Conservation (phyloP, 2,329 filamentous ascomycete genomes). For the Pseudogymnoascus sp. region DNA sequence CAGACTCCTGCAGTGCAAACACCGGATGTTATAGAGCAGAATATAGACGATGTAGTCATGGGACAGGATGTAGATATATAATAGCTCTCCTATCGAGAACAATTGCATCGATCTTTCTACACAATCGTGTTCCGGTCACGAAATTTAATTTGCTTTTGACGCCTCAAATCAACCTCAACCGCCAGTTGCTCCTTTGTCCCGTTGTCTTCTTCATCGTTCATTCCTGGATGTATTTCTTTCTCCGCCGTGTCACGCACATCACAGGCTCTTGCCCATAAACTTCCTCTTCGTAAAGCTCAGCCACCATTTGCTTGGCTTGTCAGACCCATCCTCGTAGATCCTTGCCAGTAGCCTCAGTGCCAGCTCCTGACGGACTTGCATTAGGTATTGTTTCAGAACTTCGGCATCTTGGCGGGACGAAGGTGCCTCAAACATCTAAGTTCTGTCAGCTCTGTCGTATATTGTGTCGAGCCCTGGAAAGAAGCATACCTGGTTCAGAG, state of each 20-base stretch:
- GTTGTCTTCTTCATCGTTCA: background rate
- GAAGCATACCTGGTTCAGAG: constrained; percentile 68
- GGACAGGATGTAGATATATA: constrained; percentile 8
- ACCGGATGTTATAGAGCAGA: constrained; percentile 4
- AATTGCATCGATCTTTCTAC: background rate
- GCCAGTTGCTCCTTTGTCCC: background rate
- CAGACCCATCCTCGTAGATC: constrained; percentile 74
- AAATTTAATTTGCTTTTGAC: constrained; percentile 8
- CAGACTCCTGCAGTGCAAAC: background rate
- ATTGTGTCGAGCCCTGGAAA: background rate
- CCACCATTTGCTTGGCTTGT: constrained; percentile 85
- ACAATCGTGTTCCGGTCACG: background rate
- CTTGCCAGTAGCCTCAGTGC: constrained; percentile 73
- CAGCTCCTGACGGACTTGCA: constrained; percentile 88
- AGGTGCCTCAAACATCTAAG: constrained; percentile 81
- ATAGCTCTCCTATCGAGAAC: constrained; percentile 4
- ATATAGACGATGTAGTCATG: background rate
- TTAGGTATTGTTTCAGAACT: constrained; percentile 77
- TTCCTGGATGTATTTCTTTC: background rate
- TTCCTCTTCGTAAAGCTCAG: constrained; percentile 97
- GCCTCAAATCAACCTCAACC: background rate
- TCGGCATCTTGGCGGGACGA: constrained; percentile 83
- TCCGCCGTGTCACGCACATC: constrained; percentile 22
- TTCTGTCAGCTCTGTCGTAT: background rate
- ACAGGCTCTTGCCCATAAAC: constrained; percentile 96